A percentile compares a stretch with the other conserved stretches of the same genome.
Evolutionary conservation across 2,329 filamentous ascomycete genomes (phyloP).

Genomic region (Emericellopsis cladophorae): DNA sequence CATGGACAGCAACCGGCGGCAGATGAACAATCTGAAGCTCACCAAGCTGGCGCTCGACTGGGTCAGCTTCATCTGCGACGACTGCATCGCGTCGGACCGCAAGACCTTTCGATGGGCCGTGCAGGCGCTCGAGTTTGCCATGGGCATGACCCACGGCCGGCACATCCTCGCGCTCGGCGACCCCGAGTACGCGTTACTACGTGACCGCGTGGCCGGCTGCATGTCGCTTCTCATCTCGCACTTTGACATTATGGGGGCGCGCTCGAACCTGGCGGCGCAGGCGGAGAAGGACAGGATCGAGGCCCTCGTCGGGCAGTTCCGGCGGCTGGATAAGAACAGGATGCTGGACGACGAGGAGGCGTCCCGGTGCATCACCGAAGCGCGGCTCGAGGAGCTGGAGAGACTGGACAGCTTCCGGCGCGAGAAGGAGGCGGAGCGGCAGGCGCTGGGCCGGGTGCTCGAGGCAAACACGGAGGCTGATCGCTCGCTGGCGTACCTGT

Average conservation of each 20-base stretch:
- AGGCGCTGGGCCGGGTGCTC: slow-evolving; percentile 78
- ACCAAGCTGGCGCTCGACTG: slow-evolving; percentile 90
- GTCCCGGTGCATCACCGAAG: slow-evolving; percentile 56
- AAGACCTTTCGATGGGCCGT: slow-evolving; percentile 98
- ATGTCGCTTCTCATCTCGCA: slow-evolving; percentile 97
- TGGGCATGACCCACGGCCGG: slow-evolving; percentile 90
- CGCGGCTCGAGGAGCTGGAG: slow-evolving; percentile 60
- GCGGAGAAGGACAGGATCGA: slow-evolving; percentile 85
- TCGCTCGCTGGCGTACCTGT: slow-evolving; percentile 84
- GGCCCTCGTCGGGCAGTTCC: slow-evolving; percentile 61
- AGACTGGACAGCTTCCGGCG: slow-evolving; percentile 69
- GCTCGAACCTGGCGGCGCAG: slow-evolving; percentile 85
- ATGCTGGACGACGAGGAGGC: slow-evolving; percentile 77
- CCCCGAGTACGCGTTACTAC: slow-evolving; percentile 70
- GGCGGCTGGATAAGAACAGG: slow-evolving; percentile 65
- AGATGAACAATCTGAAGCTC: slow-evolving; percentile 95
- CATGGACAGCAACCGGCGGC: slow-evolving; percentile 88
- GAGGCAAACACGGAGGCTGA: slow-evolving; percentile 95
- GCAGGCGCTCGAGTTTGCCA: slow-evolving; percentile 86
- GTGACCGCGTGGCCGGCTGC: slow-evolving; percentile 85
- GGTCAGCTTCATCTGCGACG: slow-evolving; percentile 96
- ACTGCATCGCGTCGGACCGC: slow-evolving; percentile 85
- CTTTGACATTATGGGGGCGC: slow-evolving; percentile 97
- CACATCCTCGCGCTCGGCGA: slow-evolving; percentile 88
- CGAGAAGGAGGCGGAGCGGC: slow-evolving; percentile 71